These are phyloP conservation scores for Primulina eburnea DNA, from an alignment of 257 asterid genomes.

Conservation along the genomic window DNA sequence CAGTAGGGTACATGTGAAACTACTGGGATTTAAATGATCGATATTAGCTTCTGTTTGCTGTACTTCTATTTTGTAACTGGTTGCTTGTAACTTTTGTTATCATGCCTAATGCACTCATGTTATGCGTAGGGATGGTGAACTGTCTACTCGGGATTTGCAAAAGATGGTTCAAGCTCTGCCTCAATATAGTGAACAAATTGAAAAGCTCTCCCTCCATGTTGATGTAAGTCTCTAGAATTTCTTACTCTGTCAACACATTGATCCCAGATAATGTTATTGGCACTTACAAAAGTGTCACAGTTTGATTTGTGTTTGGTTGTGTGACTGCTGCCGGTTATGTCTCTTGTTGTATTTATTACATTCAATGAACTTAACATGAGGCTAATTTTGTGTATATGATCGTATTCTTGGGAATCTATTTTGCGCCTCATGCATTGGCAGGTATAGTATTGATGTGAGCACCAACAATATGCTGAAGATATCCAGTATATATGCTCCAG, in stretches of 20 bases:
- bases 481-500: background rate
- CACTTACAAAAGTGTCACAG: slow-evolving; percentile 4
- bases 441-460: background rate
- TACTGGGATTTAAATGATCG: background rate
- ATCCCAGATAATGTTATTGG: slow-evolving; percentile 13
- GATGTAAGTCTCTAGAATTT: slow-evolving; percentile 71
- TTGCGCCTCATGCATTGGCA: slow-evolving; percentile 8
- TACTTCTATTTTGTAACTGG: slow-evolving; percentile 13
- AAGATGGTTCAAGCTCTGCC: slow-evolving; percentile 99
- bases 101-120: slow-evolving; percentile 20
- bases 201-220: slow-evolving; percentile 98
- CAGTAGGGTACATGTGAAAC: background rate
- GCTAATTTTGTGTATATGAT: slow-evolving; percentile 12
- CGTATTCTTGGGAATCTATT: slow-evolving; percentile 13
- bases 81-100: slow-evolving; percentile 14
- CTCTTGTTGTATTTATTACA: slow-evolving; percentile 17
- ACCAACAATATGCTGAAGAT: background rate
- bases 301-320: slow-evolving; percentile 14
- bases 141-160: slow-evolving; percentile 96
- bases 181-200: slow-evolving; percentile 97
- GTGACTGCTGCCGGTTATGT: background rate
- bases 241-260: slow-evolving; percentile 22
- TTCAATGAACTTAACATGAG: slow-evolving; percentile 16
- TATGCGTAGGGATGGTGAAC: slow-evolving; percentile 62
- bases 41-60: slow-evolving; percentile 8